phyloP scores from a whole-genome alignment of 2,329 filamentous ascomycete species.

The Phialemoniopsis sp. region DNA sequence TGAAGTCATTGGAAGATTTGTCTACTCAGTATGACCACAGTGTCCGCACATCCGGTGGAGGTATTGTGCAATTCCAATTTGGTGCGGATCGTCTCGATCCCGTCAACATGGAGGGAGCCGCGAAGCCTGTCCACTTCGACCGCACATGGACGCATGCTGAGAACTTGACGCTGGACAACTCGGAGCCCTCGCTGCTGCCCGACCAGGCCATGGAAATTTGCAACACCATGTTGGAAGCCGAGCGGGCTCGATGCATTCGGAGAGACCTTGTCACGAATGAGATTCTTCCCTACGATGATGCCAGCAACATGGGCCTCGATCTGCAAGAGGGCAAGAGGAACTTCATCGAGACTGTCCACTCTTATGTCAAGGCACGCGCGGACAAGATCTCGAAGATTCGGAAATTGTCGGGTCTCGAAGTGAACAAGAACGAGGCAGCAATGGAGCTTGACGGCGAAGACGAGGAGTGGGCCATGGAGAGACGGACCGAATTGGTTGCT shows the following conservation, averaged over 20 bases:
- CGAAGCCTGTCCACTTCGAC: constrained; percentile 86
- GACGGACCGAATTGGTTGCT: constrained; percentile 65
- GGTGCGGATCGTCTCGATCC: constrained; percentile 94
- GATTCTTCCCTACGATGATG: constrained; percentile 65
- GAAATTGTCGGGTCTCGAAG: constrained; percentile 44
- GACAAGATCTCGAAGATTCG: constrained; percentile 54
- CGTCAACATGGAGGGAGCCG: constrained; percentile 94
- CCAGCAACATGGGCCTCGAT: constrained; percentile 65
- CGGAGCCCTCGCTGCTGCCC: constrained; percentile 68
- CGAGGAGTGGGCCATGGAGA: constrained; percentile 24
- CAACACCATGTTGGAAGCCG: constrained; percentile 60
- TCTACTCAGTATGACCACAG: constrained; percentile 93
- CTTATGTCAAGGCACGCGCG: constrained; percentile 63
- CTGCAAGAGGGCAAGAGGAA: constrained; percentile 78
- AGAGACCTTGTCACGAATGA: constrained; percentile 59
- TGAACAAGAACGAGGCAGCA: constrained; percentile 7
- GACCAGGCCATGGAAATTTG: constrained; percentile 69
- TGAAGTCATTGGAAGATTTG: constrained; percentile 96
- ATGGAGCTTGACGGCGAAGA: constrained; percentile 12
- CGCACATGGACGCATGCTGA: constrained; percentile 83
- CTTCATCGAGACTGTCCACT: constrained; percentile 75
- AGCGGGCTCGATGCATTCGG: constrained; percentile 61
- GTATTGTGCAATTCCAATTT: constrained; percentile 95
- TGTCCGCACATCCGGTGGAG: constrained; percentile 82
- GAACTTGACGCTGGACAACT: constrained; percentile 73